A percentile compares a stretch with the other conserved stretches of the same genome.
phyloP scores from a whole-genome alignment of 2,329 filamentous ascomycete species.

The Aspergillus ochraceus region DNA sequence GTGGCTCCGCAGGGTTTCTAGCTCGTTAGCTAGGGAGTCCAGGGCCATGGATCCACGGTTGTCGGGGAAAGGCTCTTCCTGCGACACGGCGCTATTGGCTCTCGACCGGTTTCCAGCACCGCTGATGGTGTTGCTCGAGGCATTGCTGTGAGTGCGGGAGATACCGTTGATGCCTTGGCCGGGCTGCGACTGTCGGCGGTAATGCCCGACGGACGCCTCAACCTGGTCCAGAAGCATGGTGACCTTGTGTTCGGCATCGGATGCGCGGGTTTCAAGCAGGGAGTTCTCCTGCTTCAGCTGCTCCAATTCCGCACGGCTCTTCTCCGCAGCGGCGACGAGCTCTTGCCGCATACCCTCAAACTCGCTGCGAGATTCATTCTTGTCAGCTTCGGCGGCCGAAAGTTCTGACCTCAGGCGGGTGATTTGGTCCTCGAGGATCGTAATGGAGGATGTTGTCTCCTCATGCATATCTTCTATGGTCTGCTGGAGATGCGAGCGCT shows the following conservation, averaged over 20 bases:
- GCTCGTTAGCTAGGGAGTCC: constrained; percentile 86
- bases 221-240: constrained; percentile 92
- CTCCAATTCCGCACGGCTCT: constrained; percentile 69
- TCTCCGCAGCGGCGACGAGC: constrained; percentile 56
- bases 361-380: constrained; percentile 63
- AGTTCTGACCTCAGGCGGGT: constrained; percentile 69
- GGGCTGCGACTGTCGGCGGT: constrained; percentile 70
- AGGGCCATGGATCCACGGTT: constrained; percentile 70
- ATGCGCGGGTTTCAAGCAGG: constrained; percentile 77
- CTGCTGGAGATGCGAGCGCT: constrained; percentile 66
- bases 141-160: constrained; percentile 56
- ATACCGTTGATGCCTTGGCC: constrained; percentile 39
- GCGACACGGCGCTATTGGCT: constrained; percentile 43
- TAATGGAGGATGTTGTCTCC: constrained; percentile 65
- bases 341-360: constrained; percentile 58
- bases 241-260: constrained; percentile 90
- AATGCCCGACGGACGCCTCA: constrained; percentile 89
- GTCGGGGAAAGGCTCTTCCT: constrained; percentile 47
- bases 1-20: constrained; percentile 84
- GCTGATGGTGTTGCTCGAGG: constrained; percentile 50
- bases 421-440: constrained; percentile 71
- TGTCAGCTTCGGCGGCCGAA: constrained; percentile 63
- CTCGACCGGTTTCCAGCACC: constrained; percentile 35
- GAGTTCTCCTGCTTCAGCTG: constrained; percentile 80
- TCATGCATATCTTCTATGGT: constrained; percentile 70